Conservation (phyloP, 192 early-diverging fungal genomes). For the Dimargaris cristalligena region DNA sequence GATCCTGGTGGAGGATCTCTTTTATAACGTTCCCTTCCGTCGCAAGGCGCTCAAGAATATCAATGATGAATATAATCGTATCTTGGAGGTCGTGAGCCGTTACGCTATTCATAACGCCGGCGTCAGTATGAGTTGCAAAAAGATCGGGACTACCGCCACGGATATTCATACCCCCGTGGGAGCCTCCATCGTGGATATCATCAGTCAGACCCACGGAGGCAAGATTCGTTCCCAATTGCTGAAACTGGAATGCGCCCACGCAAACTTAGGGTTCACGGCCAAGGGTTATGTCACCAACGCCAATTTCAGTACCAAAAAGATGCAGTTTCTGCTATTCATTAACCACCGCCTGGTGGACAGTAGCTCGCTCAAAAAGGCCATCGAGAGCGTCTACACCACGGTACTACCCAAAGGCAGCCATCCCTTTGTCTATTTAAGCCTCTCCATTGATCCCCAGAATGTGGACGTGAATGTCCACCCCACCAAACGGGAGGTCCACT, state of each 20-base stretch:
- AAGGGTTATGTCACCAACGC: constrained; percentile 79
- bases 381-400: constrained; percentile 65
- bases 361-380: constrained; percentile 53
- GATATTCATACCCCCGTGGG: constrained; percentile 58
- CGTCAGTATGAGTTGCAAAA: constrained; percentile 77
- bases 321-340: constrained; percentile 81
- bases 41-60: constrained; percentile 68
- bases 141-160: constrained; percentile 57
- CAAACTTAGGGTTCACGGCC: constrained; percentile 36
- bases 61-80: constrained; percentile 77
- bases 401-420: constrained; percentile 74
- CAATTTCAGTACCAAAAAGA: constrained; percentile 73
- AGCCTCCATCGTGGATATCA: constrained; percentile 51
- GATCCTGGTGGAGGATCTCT: constrained; percentile 87
- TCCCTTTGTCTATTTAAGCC: constrained; percentile 79
- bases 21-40: constrained; percentile 83
- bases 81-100: constrained; percentile 74
- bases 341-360: constrained; percentile 69
- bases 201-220: constrained; percentile 70
- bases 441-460: constrained; percentile 73
- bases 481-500: constrained; percentile 86
- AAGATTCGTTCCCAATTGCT: constrained; percentile 64
- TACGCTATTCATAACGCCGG: constrained; percentile 87
- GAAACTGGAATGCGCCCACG: constrained; percentile 33
- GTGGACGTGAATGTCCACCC: constrained; percentile 99